Evolutionary conservation across 306 rosid species (phyloP), one percentile per base, ranked within the genome.

Genomic region (Alnus rubra): DNA sequence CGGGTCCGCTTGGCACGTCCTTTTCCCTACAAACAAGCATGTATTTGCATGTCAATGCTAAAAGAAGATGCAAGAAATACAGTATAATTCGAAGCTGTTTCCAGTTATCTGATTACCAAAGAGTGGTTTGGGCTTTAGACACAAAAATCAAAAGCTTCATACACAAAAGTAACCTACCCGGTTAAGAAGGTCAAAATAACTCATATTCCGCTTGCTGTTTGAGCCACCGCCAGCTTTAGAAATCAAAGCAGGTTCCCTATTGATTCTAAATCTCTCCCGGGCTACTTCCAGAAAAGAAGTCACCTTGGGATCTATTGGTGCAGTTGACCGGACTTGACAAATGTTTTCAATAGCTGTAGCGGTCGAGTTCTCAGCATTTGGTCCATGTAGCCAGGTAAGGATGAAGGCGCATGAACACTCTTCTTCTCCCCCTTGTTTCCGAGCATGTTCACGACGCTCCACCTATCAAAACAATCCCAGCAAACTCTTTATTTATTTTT

Each of bases 341-440:
- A 90, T 87, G 56, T 80, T 75, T 8, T 69, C 92, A 52, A 92
- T 50, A 15, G 48, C 15, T 39, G 83, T 33, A 39, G 39, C 9
- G 11, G 89, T 76, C 54, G 82, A 42, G 12, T 59, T 69, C 19
- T 85, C 88, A 52, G 58, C 76, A 64, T 76, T 79, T 54, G 94
- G 98, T 68, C 98, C 98, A 15, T 84, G 91, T 71, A 72, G 77
- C 97, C 97, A 94, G 3, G 0, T 37, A 52, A 92, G 86, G 58
- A 78, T 15, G 80, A 86, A 90, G 59, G 45, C 73, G 78, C 97
- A 92, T n/a, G 3, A 37, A 81, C 97, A 92, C 73, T 71, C 84
- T 55, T 88, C 94, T 70, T 90, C 85, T 77, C 84, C 90, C 5
- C 84, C 92, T 8, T 23, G 42, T 54, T 30, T 37, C 71, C 45